These are phyloP conservation scores for Durio zibethinus DNA, from an alignment of 345 rosid species.

Conservation along the genomic window DNA sequence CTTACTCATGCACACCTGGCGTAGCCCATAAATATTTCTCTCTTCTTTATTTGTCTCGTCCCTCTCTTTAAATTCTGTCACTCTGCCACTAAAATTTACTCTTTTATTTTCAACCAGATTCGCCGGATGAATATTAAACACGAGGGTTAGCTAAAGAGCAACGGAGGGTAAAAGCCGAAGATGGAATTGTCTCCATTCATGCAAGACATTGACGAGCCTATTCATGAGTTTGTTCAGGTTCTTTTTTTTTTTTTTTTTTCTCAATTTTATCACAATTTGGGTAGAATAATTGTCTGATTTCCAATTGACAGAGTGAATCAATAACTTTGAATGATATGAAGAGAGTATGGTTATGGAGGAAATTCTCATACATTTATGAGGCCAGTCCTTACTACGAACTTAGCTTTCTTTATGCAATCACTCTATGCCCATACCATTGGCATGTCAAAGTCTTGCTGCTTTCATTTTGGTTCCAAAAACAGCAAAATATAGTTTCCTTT, in stretches of 20 bases:
- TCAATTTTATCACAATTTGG: neutral
- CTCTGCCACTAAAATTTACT: neutral
- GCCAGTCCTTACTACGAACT: slow-evolving; percentile 42
- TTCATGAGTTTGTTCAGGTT: slow-evolving; percentile 9
- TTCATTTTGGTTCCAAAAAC: neutral
- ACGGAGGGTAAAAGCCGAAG: neutral
- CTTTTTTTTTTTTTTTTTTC: neutral
- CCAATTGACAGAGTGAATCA: slow-evolving; percentile 34
- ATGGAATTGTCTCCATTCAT: slow-evolving; percentile 6
- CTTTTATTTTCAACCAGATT: neutral
- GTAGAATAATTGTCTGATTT: neutral
- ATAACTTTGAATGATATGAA: slow-evolving; percentile 56
- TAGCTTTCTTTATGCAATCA: slow-evolving; percentile 68
- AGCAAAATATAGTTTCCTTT: neutral
- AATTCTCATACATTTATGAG: slow-evolving; percentile 54
- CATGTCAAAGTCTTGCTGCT: slow-evolving; percentile 11
- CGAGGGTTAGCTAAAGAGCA: neutral
- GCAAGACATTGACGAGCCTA: slow-evolving; percentile 7
- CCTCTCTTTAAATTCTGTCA: neutral
- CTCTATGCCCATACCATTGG: slow-evolving; percentile 57
- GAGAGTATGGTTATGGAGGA: slow-evolving; percentile 56
- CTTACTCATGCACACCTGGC: neutral
- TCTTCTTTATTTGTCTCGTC: neutral
- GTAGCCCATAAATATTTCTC: too few species aligned
- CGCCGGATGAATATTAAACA: neutral